Evolutionary conservation across 371 early-diverging fungal genomes (phyloP), one percentile per base, ranked within the genome.

Genomic region (Phascolomyces articulosus): DNA sequence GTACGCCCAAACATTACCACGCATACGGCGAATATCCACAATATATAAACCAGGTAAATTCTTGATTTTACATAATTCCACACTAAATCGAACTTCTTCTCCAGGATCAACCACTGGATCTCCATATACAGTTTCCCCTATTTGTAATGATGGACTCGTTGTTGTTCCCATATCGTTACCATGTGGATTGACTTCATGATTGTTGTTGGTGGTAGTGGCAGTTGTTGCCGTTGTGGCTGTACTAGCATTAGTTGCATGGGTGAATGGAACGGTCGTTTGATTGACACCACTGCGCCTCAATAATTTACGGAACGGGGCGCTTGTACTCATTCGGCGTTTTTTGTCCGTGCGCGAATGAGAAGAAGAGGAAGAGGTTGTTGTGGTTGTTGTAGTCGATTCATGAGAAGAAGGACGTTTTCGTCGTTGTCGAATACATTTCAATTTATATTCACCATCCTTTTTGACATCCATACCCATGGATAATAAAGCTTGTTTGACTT

Each of bases 1-100:
- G 85, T 95, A 97, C 1, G 89, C 85, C 97, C 96, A 97, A 40
- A 93, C 86, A 73, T 94, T 95, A 61, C 98, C 98, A 63, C 91
- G 87, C 78, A 92, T 80, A 54, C 98, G 88, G 65, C 94, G 89
- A 70, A 97, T 87, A 65, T 95, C 93, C 38, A 97, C 95, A 67
- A 95, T 92, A 77, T 91, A 94, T 23, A 96, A 85, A 21, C 92
- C 93, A 29, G 85, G 87, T 55, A 96, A 71, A 73, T 96, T 95
- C 77, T 94, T 93, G 74, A 97, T 90, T 65, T 87, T 88, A 79
- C 96, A 94, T 44, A 97, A 69, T 77, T 96, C 95, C 15, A 97
- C 88, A 29, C 90, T 87, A 77, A 96, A 90, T n/a, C 91, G 83
- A 18, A 94, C 86, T 75, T 93, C 94, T 47, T 91, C 93, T 24